phyloP scores from a whole-genome alignment of 495 filamentous ascomycete genomes.

The Tirmania nivea region DNA sequence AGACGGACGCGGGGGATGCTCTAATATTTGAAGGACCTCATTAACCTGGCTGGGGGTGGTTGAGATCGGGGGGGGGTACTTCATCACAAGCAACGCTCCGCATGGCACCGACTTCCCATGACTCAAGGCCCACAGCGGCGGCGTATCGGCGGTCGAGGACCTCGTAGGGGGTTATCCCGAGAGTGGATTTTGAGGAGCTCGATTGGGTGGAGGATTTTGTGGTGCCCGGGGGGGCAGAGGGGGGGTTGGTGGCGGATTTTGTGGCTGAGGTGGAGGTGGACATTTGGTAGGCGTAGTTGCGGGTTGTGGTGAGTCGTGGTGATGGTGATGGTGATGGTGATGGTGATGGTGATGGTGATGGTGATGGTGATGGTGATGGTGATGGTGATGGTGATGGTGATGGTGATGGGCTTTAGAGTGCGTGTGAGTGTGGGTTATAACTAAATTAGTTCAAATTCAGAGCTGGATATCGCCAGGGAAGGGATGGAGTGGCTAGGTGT shows the following conservation, averaged over 20 bases:
- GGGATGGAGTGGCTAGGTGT: too few species aligned
- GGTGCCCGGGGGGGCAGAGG: too few species aligned
- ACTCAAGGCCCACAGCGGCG: conserved; percentile 18
- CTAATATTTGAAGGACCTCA: conserved; percentile 1
- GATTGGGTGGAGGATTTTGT: too few species aligned
- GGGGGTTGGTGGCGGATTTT: too few species aligned
- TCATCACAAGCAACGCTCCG: conserved; percentile 19
- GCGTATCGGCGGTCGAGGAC: conserved; percentile 17
- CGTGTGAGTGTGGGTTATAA: too few species aligned
- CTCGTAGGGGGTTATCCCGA: conserved; percentile 8
- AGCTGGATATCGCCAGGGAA: too few species aligned
- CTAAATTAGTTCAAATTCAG: too few species aligned
- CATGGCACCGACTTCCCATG: conserved; percentile 19
- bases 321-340: not conserved
- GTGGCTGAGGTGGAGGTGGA: conserved; percentile 2
- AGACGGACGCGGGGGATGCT: conserved; percentile 18
- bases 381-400: not conserved
- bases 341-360: conserved; percentile 1
- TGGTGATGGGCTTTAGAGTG: not conserved
- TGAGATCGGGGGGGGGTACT: conserved; percentile 5
- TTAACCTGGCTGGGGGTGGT: too few species aligned
- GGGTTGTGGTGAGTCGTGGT: not conserved
- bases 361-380: not conserved
- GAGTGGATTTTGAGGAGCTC: too few species aligned
- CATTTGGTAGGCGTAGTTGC: conserved; percentile 1